A percentile compares a stretch with the other conserved stretches of the same genome.
phyloP scores from a whole-genome alignment of 73 alveolate species.

The Stentor roeselii region DNA sequence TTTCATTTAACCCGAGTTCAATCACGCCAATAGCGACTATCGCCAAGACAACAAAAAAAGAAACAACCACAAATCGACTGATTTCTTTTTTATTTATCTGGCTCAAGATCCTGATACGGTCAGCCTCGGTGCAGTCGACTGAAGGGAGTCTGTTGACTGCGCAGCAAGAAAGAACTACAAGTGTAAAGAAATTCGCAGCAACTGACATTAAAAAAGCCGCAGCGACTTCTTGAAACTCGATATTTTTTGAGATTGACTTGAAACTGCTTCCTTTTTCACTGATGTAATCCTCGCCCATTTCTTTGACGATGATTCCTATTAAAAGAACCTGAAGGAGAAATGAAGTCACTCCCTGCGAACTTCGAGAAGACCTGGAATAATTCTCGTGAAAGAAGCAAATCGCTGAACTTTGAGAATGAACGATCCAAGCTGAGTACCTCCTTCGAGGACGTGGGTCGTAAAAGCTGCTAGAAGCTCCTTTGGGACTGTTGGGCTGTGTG shows the following conservation, averaged over 20 bases:
- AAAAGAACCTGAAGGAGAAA: not conserved
- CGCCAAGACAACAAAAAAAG: not conserved
- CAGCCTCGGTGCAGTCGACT: not conserved
- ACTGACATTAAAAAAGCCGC: not conserved
- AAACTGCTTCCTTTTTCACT: not conserved
- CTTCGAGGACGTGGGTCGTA: not conserved
- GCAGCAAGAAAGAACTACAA: not conserved
- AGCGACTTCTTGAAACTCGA: not conserved
- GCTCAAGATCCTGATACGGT: not conserved
- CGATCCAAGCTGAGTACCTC: not conserved
- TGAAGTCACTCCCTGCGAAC: not conserved
- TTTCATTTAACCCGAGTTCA: not conserved
- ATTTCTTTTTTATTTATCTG: not conserved
- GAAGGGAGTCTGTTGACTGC: no score
- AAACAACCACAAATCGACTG: not conserved
- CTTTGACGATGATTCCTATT: not conserved
- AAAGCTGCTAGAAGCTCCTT: no score
- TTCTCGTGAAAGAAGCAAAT: not conserved
- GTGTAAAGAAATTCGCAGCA: not conserved
- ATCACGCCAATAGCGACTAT: not conserved
- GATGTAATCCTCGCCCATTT: not conserved
- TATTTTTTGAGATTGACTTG: no score
- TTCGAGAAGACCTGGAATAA: not conserved
- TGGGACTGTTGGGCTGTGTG: not conserved
- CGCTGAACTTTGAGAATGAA: not conserved